Percentiles rank a stretch among this genome's conserved stretches.
These are phyloP conservation scores for Pseudogymnoascus sp. DNA, from an alignment of 2,329 filamentous ascomycete genomes.

Conservation along the genomic window DNA sequence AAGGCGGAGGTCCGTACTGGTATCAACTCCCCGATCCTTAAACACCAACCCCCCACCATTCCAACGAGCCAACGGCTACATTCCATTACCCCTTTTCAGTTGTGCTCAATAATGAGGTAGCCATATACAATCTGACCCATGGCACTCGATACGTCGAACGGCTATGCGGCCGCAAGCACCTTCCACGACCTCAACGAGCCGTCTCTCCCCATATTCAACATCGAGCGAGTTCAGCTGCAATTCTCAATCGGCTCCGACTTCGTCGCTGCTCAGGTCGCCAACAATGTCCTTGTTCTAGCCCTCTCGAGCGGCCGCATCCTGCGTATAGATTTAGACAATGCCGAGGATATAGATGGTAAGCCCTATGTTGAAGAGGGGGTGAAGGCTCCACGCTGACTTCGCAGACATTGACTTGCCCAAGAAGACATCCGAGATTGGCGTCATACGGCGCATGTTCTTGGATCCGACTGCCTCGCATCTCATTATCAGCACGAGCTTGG, in stretches of 20 bases:
- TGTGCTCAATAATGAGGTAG: slow-evolving; percentile 9
- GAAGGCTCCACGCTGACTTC: not conserved
- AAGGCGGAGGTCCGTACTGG: not conserved
- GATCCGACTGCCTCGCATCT: slow-evolving; percentile 94
- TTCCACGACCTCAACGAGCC: slow-evolving; percentile 51
- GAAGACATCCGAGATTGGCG: slow-evolving; percentile 79
- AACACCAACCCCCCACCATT: not conserved
- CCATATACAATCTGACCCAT: slow-evolving; percentile 34
- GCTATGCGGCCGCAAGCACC: slow-evolving; percentile 60
- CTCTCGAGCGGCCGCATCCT: slow-evolving; percentile 87
- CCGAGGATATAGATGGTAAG: slow-evolving; percentile 86
- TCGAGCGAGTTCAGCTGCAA: slow-evolving; percentile 85
- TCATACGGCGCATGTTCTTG: slow-evolving; percentile 93
- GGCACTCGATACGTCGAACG: slow-evolving; percentile 63
- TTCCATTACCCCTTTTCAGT: not conserved
- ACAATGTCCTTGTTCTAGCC: slow-evolving; percentile 90
- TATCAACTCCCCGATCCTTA: not conserved
- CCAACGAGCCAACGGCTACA: not conserved
- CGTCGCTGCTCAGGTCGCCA: slow-evolving; percentile 90
- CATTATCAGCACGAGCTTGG: slow-evolving; percentile 79
- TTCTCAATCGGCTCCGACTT: slow-evolving; percentile 95
- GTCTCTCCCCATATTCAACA: slow-evolving; percentile 81
- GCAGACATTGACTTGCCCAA: slow-evolving; percentile 94
- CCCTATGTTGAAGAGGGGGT: not conserved
- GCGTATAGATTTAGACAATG: slow-evolving; percentile 86